Evolutionary conservation across 2,329 filamentous ascomycete species (phyloP).

Genomic region (Colletotrichum cuscutae): DNA sequence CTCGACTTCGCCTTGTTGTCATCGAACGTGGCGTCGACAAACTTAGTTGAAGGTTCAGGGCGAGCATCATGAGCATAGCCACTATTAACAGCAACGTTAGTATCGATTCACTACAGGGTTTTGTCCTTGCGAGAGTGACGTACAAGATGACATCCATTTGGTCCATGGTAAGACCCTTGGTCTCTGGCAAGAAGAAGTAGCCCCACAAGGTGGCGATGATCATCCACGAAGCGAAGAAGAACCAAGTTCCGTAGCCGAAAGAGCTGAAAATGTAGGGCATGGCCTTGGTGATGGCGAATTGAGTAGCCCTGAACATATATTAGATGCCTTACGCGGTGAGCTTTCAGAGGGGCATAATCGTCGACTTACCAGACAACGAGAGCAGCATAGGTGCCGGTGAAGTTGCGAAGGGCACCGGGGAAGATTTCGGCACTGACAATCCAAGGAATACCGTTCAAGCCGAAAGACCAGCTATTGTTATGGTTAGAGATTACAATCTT

Average conservation of each 20-base stretch:
- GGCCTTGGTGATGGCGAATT: slow-evolving; percentile 55
- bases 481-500: too few relatives aligned
- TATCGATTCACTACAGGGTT: background rate
- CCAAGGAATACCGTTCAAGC: slow-evolving; percentile 57
- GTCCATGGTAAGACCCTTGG: slow-evolving; percentile 64
- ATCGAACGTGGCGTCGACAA: slow-evolving; percentile 8
- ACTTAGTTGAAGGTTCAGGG: slow-evolving; percentile 14
- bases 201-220: slow-evolving; percentile 58
- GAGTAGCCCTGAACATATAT: slow-evolving; percentile 49
- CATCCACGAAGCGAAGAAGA: slow-evolving; percentile 66
- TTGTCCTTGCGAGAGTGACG: background rate
- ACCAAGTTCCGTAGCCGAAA: slow-evolving; percentile 62
- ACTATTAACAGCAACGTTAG: background rate
- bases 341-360: background rate
- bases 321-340: background rate
- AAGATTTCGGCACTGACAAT: slow-evolving; percentile 57
- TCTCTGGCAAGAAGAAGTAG: slow-evolving; percentile 64
- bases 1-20: slow-evolving; percentile 21
- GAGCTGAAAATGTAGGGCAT: slow-evolving; percentile 56
- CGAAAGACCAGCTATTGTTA: slow-evolving; percentile 50
- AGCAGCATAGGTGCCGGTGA: slow-evolving; percentile 53
- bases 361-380: slow-evolving; percentile 34
- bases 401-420: slow-evolving; percentile 52
- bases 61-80: slow-evolving; percentile 29
- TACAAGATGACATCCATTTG: slow-evolving; percentile 55